These are phyloP conservation scores for Metschnikowia peoriensis DNA, from an alignment of 805 yeast genomes.

Conservation along the genomic window DNA sequence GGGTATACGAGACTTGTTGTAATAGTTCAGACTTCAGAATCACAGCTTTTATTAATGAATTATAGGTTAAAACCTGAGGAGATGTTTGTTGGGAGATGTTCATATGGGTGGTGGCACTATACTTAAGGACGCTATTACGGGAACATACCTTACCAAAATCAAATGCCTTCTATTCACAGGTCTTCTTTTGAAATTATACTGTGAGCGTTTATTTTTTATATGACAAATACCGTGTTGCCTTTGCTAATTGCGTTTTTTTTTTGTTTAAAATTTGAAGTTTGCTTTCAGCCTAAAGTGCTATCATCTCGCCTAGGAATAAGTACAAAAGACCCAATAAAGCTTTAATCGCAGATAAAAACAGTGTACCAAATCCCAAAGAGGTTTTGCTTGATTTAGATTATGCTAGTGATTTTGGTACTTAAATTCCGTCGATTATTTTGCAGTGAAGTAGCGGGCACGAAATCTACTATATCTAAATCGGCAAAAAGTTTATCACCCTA, in stretches of 20 bases:
- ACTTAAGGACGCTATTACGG: slow-evolving; percentile 59
- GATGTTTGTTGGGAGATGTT: slow-evolving; percentile 61
- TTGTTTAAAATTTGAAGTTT: slow-evolving; percentile 44
- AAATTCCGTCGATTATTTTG: slow-evolving; percentile 50
- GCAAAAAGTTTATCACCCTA: slow-evolving; percentile 39
- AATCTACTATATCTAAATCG: slow-evolving; percentile 54
- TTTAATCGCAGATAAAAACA: too few relatives aligned
- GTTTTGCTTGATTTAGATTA: slow-evolving; percentile 40
- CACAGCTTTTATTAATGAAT: slow-evolving; percentile 38
- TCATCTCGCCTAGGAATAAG: slow-evolving; percentile 56
- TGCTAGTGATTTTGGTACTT: slow-evolving; percentile 34
- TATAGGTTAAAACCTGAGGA: slow-evolving; percentile 31
- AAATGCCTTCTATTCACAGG: slow-evolving; percentile 51
- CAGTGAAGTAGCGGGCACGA: slow-evolving; percentile 68
- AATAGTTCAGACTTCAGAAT: slow-evolving; percentile 60
- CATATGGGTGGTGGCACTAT: slow-evolving; percentile 82
- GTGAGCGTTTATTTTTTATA: slow-evolving; percentile 54
- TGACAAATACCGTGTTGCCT: slow-evolving; percentile 43
- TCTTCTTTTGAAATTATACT: slow-evolving; percentile 60
- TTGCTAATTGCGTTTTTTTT: slow-evolving; percentile 42
- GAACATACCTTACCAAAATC: slow-evolving; percentile 47
- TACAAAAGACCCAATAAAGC: too few relatives aligned
- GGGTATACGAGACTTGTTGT: slow-evolving; percentile 64
- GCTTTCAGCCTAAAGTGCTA: slow-evolving; percentile 56
- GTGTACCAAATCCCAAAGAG: too few relatives aligned